Percentiles rank a stretch among this genome's conserved stretches.
These are phyloP conservation scores for Wickerhamomyces alni DNA, from an alignment of 805 yeast genomes.

Conservation along the genomic window DNA sequence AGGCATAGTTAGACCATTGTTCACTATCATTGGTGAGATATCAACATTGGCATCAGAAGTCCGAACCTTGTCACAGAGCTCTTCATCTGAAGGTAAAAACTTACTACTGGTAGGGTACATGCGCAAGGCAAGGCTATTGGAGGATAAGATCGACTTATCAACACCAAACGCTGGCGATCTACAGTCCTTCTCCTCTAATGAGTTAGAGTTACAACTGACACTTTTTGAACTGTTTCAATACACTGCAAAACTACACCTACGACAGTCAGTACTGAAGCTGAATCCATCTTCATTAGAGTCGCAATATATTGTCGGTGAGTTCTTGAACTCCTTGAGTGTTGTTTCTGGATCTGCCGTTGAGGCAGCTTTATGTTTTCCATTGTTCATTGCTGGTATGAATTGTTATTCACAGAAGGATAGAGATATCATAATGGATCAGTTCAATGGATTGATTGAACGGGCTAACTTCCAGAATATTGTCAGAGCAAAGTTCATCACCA, in stretches of 20 bases:
- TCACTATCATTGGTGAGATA: constrained; percentile 61
- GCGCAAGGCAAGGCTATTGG: constrained; percentile 35
- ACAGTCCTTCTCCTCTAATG: constrained; percentile 32
- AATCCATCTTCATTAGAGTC: constrained; percentile 61
- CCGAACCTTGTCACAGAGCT: constrained; percentile 20
- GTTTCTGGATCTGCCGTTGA: constrained; percentile 63
- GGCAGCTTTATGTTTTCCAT: constrained; percentile 67
- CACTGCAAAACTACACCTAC: constrained; percentile 59
- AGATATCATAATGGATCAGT: constrained; percentile 41
- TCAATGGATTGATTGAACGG: constrained; percentile 50
- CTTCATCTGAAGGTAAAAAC: too few relatives aligned
- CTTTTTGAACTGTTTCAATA: constrained; percentile 67
- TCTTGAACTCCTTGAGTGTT: constrained; percentile 51
- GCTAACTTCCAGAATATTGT: constrained; percentile 61
- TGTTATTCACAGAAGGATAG: constrained; percentile 47
- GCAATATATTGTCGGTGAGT: constrained; percentile 49
- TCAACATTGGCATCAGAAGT: constrained; percentile 44
- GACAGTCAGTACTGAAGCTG: constrained; percentile 55
- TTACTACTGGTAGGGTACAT: constrained; percentile 25
- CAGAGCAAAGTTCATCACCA: constrained; percentile 34
- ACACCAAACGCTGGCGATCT: constrained; percentile 49
- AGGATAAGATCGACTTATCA: constrained; percentile 39
- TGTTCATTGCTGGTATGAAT: constrained; percentile 72
- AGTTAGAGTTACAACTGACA: constrained; percentile 60
- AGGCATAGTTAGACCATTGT: constrained; percentile 68